Conservation (phyloP, 495 filamentous ascomycete genomes). For the Hypoxylon lienhwacheense region DNA sequence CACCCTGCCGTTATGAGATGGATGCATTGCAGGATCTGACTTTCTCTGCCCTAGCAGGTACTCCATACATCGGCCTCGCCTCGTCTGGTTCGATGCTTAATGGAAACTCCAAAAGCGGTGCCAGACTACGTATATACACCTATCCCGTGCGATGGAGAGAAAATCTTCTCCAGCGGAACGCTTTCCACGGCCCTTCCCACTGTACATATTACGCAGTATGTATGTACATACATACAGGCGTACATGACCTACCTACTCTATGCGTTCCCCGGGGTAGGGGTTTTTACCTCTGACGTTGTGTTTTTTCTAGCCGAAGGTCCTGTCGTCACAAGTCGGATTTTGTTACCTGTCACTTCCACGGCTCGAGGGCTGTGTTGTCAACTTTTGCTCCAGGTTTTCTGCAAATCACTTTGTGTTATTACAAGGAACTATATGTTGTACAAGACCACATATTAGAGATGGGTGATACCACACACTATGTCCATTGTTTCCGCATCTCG, state of each 20-base stretch:
- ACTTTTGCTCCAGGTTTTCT: slow-evolving; percentile 8
- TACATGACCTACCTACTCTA: neutral
- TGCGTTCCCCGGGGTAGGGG: slow-evolving; percentile 1
- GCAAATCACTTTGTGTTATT: slow-evolving; percentile 31
- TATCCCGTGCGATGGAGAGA: no score
- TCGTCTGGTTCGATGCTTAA: slow-evolving; percentile 18
- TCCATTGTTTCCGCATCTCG: slow-evolving; percentile 20
- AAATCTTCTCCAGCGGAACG: no score
- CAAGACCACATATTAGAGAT: slow-evolving; percentile 29
- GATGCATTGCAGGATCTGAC: slow-evolving; percentile 45
- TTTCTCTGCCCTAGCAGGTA: slow-evolving; percentile 19
- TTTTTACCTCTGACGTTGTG: slow-evolving; percentile 13
- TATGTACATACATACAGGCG: neutral
- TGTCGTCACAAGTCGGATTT: slow-evolving; percentile 19
- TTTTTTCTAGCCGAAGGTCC: slow-evolving; percentile 14
- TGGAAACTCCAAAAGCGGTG: no score
- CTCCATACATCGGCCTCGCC: slow-evolving; percentile 17
- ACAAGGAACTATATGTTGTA: slow-evolving; percentile 32
- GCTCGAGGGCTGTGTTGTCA: slow-evolving; percentile 28
- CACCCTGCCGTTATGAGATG: slow-evolving; percentile 32
- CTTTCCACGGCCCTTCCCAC: no score
- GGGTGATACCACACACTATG: slow-evolving; percentile 23
- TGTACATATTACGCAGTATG: slow-evolving; percentile 1
- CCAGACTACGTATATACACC: no score
- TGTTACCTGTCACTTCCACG: slow-evolving; percentile 35